Conservation (phyloP, 106 monocot species). For the Dactylorhiza incarnata region DNA sequence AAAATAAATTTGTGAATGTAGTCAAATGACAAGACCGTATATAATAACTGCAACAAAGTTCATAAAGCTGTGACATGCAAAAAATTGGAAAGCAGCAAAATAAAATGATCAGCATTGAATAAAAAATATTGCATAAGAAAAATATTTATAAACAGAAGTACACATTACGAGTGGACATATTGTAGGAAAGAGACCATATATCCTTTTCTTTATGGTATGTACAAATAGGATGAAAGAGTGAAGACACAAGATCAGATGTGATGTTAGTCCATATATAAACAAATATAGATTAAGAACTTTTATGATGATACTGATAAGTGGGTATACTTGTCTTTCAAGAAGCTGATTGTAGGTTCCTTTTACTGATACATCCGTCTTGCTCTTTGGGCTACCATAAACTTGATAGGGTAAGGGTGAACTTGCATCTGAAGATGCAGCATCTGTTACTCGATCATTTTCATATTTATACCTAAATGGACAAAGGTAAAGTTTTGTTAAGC, state of each 20-base stretch:
- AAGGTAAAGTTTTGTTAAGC: constrained; percentile 1
- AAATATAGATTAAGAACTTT: not conserved
- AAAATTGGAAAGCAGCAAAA: not conserved
- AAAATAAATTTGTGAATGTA: not conserved
- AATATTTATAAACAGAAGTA: not conserved
- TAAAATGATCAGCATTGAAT: not conserved
- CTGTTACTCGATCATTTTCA: constrained; percentile 75
- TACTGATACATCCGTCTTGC: constrained; percentile 40
- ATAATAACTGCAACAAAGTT: not conserved
- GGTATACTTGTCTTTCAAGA: constrained; percentile 88
- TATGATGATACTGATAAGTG: not conserved
- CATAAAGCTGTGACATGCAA: not conserved
- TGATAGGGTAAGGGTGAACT: constrained; percentile 87
- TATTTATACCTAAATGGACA: constrained; percentile 66
- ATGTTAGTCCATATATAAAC: not conserved
- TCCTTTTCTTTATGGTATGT: not conserved
- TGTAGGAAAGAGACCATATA: not conserved
- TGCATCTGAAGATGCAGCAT: constrained; percentile 69
- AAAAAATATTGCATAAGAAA: not conserved
- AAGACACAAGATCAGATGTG: not conserved
- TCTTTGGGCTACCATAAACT: constrained; percentile 68
- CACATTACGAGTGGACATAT: not conserved
- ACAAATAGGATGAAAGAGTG: not conserved
- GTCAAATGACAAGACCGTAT: not conserved
- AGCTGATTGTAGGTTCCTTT: constrained; percentile 85